Percentiles rank a stretch among this genome's conserved stretches.
phyloP scores from a whole-genome alignment of 371 early-diverging fungal genomes.

The Pancytospora epiphaga region DNA sequence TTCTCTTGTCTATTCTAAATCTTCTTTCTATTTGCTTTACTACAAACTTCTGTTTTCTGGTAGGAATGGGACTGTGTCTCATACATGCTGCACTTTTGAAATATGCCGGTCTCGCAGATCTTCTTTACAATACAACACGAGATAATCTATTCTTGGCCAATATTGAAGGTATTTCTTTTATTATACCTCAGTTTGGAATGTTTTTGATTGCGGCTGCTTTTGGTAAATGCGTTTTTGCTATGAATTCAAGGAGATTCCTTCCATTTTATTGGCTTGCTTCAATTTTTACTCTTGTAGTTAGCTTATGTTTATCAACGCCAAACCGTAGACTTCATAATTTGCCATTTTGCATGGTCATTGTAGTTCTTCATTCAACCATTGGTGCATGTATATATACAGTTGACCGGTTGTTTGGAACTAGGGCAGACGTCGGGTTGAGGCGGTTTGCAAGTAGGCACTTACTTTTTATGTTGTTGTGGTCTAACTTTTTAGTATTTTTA shows the following conservation, averaged over 20 bases:
- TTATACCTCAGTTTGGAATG: conserved; percentile 48
- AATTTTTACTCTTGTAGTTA: not conserved
- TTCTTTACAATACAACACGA: conserved; percentile 26
- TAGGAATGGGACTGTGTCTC: not conserved
- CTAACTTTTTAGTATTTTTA: no score
- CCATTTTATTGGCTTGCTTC: not conserved
- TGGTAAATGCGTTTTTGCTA: conserved; percentile 43
- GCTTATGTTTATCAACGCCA: no score
- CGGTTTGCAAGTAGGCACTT: no score
- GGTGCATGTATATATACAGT: no score
- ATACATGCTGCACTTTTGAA: not conserved
- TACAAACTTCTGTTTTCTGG: not conserved
- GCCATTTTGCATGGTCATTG: no score
- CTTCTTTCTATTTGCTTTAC: conserved; percentile 11
- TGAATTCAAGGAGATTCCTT: not conserved
- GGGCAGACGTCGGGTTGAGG: no score
- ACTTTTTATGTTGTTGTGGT: no score
- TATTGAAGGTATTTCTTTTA: conserved; percentile 51
- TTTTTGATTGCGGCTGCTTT: conserved; percentile 44
- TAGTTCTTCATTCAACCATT: no score
- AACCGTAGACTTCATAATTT: no score
- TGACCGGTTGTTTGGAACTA: no score
- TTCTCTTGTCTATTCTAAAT: conserved; percentile 45
- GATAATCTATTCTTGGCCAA: conserved; percentile 39
- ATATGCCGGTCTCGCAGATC: not conserved